Conservation (phyloP, 345 rosid genomes). For the Euphorbia lathyris region DNA sequence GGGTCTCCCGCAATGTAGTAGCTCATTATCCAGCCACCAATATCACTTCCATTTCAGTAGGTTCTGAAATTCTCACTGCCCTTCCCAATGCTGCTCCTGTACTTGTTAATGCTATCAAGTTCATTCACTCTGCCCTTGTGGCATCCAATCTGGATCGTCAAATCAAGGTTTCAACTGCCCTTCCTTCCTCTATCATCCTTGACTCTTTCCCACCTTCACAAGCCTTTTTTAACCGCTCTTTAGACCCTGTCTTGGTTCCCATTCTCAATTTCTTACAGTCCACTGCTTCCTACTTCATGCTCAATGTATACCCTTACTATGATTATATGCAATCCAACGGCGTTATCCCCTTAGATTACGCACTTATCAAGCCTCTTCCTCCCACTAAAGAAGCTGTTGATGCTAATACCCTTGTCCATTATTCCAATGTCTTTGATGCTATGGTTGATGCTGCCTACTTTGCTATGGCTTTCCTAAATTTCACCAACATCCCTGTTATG, state of each 20-base stretch:
- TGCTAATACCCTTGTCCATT: constrained; percentile 88
- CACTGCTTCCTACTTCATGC: constrained; percentile 77
- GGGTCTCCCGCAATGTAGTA: constrained; percentile 82
- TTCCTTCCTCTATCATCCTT: constrained; percentile 77
- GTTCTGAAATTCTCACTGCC: constrained; percentile 80
- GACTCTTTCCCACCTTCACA: constrained; percentile 99
- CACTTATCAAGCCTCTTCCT: constrained; percentile 86
- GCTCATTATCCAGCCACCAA: constrained; percentile 92
- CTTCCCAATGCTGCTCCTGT: constrained; percentile 77
- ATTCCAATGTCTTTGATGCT: constrained; percentile 93
- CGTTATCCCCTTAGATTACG: constrained; percentile 83
- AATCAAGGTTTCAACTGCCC: constrained; percentile 89
- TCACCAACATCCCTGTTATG: constrained; percentile 74
- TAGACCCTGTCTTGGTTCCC: constrained; percentile 85
- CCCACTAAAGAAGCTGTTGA: constrained; percentile 96
- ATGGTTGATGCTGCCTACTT: constrained; percentile 88
- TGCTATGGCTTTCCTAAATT: constrained; percentile 76
- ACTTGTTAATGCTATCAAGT: constrained; percentile 77
- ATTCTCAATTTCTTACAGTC: constrained; percentile 83
- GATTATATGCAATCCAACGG: constrained; percentile 82
- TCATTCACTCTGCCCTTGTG: constrained; percentile 82
- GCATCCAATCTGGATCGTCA: constrained; percentile 84
- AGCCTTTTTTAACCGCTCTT: constrained; percentile 90
- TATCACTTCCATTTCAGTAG: constrained; percentile 94
- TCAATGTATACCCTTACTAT: constrained; percentile 85